Base-by-base conservation (phyloP, 2,329 filamentous ascomycete species). In the Phaeoacremonium minimum region DNA sequence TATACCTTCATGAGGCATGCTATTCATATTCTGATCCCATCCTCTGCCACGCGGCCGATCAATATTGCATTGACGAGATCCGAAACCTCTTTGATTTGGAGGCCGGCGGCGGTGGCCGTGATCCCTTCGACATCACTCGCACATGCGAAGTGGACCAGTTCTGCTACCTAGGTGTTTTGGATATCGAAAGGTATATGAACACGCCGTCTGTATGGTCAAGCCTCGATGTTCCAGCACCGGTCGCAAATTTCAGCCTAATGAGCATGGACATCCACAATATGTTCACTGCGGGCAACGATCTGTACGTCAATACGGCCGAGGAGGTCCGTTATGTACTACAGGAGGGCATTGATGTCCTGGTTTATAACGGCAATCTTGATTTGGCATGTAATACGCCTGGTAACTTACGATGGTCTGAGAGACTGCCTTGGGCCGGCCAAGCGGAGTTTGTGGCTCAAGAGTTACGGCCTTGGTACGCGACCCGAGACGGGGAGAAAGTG, bases 61-160 rank as follows among this genome's bases (percentile, higher is more conserved):
- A 35, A 3, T 55, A 63, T 4, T 71, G 64, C 41, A 58, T 49
- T 45, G 45, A 60, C 2, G 56, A 61, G 4, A 55, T 66, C 2
- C 55, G 63, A n/a, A 46, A 47, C 12, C 54, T 56, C 37, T 69
- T 67, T 35, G 61, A 67, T 33, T 52, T 54, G 28, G 63, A 66
- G 32, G 60, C 64, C 5, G 51, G 54, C 13, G 40, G 47, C 5
- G 61, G 61, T 7, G 61, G 57, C 9, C 55, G 65, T 9, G 68
- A 68, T 38, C 55, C 61, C 18, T 69, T 62, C 41, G 65, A 71
- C 36, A 67, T 70, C 36, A 62, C 58, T 33, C 46, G 45, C 8
- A 55, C 57, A 4, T 64, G 61, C 32, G 52, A 59, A 4, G 57
- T 56, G 4, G 58, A 62, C 28, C 51, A 55, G 2, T 46, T 64